phyloP scores from a whole-genome alignment of 768 basidiomycete genomes.

The Boletus patriciae region DNA sequence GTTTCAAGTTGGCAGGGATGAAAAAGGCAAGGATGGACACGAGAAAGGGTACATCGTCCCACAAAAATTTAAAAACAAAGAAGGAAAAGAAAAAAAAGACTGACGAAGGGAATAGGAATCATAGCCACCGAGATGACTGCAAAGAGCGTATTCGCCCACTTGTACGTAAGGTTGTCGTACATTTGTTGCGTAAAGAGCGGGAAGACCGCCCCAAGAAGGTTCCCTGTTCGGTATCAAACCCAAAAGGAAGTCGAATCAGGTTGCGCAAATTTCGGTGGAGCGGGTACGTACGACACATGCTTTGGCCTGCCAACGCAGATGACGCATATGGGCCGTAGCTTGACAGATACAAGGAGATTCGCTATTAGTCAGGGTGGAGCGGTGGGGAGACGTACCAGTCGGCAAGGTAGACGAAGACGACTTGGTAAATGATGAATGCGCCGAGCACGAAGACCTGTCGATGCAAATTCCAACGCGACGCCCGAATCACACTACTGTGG shows the following conservation, averaged over 20 bases:
- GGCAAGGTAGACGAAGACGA: slow-evolving; percentile 60
- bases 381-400: slow-evolving; percentile 48
- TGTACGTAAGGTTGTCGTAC: slow-evolving; percentile 54
- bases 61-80: no score
- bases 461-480: slow-evolving; percentile 3
- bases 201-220: slow-evolving; percentile 51
- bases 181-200: slow-evolving; percentile 63
- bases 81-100: slow-evolving; percentile 11
- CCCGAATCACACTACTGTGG: background rate
- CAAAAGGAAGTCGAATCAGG: slow-evolving; percentile 21
- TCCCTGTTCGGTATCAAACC: slow-evolving; percentile 38
- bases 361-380: background rate
- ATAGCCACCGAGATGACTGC: slow-evolving; percentile 51
- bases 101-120: slow-evolving; percentile 61
- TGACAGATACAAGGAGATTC: background rate
- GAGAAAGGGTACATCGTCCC: background rate
- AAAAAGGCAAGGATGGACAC: no score
- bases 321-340: slow-evolving; percentile 64
- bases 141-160: slow-evolving; percentile 62
- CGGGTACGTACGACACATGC: slow-evolving; percentile 48
- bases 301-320: slow-evolving; percentile 68
- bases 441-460: slow-evolving; percentile 50
- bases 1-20: background rate
- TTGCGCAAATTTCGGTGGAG: background rate
- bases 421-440: slow-evolving; percentile 55